Evolutionary conservation across 306 rosid species (phyloP).

Genomic region (Vigna reflexopilosa): DNA sequence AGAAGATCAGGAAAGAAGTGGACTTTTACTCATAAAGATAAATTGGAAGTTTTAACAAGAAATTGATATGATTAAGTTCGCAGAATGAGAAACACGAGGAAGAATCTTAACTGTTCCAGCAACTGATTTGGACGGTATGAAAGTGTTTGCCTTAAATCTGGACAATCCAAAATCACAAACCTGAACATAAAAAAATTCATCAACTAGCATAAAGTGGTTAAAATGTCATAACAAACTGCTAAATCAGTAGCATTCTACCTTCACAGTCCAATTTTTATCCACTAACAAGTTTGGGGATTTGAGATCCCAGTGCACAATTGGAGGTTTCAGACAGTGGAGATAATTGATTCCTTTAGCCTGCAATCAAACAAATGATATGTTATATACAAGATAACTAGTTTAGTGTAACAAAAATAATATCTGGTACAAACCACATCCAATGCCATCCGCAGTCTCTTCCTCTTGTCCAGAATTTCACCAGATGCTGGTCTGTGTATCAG

Average conservation of each 20-base stretch:
- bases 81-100: not conserved
- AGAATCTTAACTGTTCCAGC: slow-evolving; percentile 90
- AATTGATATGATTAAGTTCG: slow-evolving; percentile 5
- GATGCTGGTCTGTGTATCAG: slow-evolving; percentile 90
- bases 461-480: slow-evolving; percentile 77
- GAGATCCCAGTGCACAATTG: slow-evolving; percentile 96
- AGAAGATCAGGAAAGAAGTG: not conserved
- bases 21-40: slow-evolving; percentile 13
- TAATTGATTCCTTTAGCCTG: slow-evolving; percentile 99
- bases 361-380: slow-evolving; percentile 37
- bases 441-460: slow-evolving; percentile 89
- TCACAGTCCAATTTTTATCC: slow-evolving; percentile 94
- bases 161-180: slow-evolving; percentile 97
- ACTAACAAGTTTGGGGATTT: slow-evolving; percentile 96
- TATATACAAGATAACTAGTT: not conserved
- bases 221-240: slow-evolving; percentile 25
- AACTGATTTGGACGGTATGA: slow-evolving; percentile 90
- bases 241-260: slow-evolving; percentile 56
- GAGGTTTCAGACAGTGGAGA: slow-evolving; percentile 92
- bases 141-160: slow-evolving; percentile 93
- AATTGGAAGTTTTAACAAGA: slow-evolving; percentile 15
- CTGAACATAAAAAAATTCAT: slow-evolving; percentile 51
- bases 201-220: slow-evolving; percentile 17
- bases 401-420: slow-evolving; percentile 14
- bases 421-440: slow-evolving; percentile 83